These are phyloP conservation scores for Kwoniella botswanensis DNA, from an alignment of 768 basidiomycete species.

Conservation along the genomic window DNA sequence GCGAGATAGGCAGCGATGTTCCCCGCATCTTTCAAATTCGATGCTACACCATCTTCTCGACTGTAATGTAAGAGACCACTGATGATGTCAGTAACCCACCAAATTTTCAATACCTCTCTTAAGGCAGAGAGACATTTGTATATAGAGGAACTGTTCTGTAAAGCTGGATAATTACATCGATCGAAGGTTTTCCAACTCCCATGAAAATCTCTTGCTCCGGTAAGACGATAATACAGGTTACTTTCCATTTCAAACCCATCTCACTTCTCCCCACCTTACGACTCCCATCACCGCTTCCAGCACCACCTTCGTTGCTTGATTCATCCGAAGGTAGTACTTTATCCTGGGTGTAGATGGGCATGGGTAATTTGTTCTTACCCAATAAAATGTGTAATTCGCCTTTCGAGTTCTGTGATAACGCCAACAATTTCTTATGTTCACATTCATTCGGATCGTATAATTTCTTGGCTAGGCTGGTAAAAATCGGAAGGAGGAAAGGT, in stretches of 20 bases:
- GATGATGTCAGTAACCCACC: no score
- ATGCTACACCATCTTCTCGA: constrained; percentile 7
- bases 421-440: not conserved
- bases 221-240: not conserved
- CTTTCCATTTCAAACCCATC: constrained; percentile 11
- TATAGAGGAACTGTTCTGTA: no score
- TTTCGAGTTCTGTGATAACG: not conserved
- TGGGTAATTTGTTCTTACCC: constrained; percentile 6
- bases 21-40: constrained; percentile 16
- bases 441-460: constrained; percentile 4
- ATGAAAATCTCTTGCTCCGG: constrained; percentile 1
- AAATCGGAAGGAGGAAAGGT: constrained; percentile 6
- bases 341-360: constrained; percentile 3
- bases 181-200: no score
- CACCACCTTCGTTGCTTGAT: not conserved
- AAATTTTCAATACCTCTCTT: no score
- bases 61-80: not conserved
- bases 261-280: not conserved
- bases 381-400: constrained; percentile 11
- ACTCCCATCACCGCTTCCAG: not conserved
- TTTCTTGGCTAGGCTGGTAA: not conserved
- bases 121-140: no score
- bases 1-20: constrained; percentile 18
- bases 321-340: constrained; percentile 5
- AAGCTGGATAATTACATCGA: no score